Evolutionary conservation across 2,329 filamentous ascomycete genomes (phyloP), one percentile per base, ranked within the genome.

Genomic region (Pseudogymnoascus sp.): DNA sequence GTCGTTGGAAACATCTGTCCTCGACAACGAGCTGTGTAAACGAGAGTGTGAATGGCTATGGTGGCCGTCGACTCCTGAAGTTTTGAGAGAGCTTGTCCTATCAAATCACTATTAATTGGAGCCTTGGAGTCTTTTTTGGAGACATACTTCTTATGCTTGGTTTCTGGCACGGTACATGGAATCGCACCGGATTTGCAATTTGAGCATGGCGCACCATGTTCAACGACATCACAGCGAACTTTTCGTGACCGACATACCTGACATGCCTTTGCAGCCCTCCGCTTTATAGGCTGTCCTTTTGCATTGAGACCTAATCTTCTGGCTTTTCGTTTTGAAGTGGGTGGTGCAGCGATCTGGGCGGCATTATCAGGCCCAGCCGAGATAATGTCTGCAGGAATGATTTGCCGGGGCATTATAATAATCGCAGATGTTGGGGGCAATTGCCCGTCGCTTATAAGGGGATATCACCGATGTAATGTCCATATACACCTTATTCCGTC

Each of bases 131-230:
- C 8, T 56, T 12, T 18, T 31, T 56, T 34, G n/a, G 4, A 12
- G 28, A 34, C 28, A 8, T 56, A 56, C 50, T 11, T 56, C 50
- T 56, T 56, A 34, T n/a, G 50, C 50, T 34, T 56, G 25, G 50
- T 56, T 56, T 56, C 50, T 34, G 50, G 50, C 25, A 56, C 50
- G 25, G 50, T 34, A 11, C 50, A 56, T 1, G 25, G 50, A 56
- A 56, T 56, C 28, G 50, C 50, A 34, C 50, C 50, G 10, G 50
- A 34, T 31, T 56, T 34, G 50, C 50, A 56, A 56, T 56, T 56
- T 28, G 50, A 34, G 28, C 50, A 56, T 56, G 50, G 50, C n/a
- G 11, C 25, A 18, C 50, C 50, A 56, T 56, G 50, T 12, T 56
- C 25, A 56, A 56, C 50, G 10, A 56, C 50, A 18, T 56, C 50